Evolutionary conservation across 2,329 filamentous ascomycete species (phyloP), one percentile per base, ranked within the genome.

Genomic region (Xylaria arbuscula): DNA sequence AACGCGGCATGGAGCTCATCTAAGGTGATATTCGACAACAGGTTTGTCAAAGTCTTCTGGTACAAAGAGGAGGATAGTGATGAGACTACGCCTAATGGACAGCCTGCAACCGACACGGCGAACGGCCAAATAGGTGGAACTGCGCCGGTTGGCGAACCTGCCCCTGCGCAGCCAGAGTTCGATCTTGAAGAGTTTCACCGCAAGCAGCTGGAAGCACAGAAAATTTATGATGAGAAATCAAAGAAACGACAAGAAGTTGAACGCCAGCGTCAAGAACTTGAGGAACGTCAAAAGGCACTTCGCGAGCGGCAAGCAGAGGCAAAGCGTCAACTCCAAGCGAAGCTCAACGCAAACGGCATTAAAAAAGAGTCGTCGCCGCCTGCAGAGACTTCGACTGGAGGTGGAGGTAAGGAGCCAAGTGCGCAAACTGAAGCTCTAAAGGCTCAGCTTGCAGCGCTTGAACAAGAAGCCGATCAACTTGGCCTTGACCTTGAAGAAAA

Each of bases 21-120:
- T 0, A 93, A 93, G 76, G 90, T 90, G 55, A 90, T 96, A 53
- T 96, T 95, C 76, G 91, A 94, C 74, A 96, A 95, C 73, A 86
- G 93, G 11, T 96, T 96, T 73, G 93, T 96, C 57, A 94, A 93
- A 74, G 90, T 95, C 0, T 94, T 91, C 74, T 95, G 92, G 92
- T 86, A 89, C 76, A 90, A 88, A 73, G 85, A 87, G 6, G 84
- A 86, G 50, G 75, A 75, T 2, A 68, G 79, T 13, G 76, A 78
- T 1, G 70, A 74, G 62, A 38, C 72, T 40, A n/a, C 72, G 58
- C 60, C 75, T 32, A 70, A 76, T 55, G 78, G 74, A 17, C 77
- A 78, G 17, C 68, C 58, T 9, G 64, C 73, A 10, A 80, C 79
- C 54, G 78, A 76, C 28, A 61, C 50, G 17, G 74, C 76, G 45